Percentiles rank a stretch among this genome's conserved stretches.
These are phyloP conservation scores for Limonomyces culmigenus DNA, from an alignment of 1,284 basidiomycete genomes.

Conservation along the genomic window DNA sequence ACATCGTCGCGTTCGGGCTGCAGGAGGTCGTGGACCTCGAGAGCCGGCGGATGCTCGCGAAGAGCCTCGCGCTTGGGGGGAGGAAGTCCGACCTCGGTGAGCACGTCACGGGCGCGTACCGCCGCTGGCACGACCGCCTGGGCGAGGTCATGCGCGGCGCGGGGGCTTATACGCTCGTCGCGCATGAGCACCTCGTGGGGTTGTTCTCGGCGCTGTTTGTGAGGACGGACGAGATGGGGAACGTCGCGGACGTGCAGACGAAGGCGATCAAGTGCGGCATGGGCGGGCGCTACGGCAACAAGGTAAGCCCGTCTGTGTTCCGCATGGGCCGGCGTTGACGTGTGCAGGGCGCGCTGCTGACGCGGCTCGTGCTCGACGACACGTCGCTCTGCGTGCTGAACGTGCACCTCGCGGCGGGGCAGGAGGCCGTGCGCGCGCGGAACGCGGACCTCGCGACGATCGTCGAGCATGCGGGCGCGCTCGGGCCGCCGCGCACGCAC, in stretches of 20 bases:
- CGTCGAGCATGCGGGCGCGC: slow-evolving; percentile 64
- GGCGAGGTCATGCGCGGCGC: slow-evolving; percentile 53
- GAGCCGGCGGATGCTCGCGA: slow-evolving; percentile 79
- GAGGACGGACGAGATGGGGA: slow-evolving; percentile 38
- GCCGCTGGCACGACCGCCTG: slow-evolving; percentile 78
- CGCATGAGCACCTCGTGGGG: slow-evolving; percentile 83
- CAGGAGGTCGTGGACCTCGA: slow-evolving; percentile 95
- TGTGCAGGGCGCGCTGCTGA: slow-evolving; percentile 72
- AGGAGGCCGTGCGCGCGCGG: slow-evolving; percentile 64
- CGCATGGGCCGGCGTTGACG: not conserved
- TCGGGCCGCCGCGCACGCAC: slow-evolving; percentile 31
- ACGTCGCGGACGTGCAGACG: slow-evolving; percentile 57
- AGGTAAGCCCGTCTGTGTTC: slow-evolving; percentile 29
- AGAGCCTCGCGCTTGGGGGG: slow-evolving; percentile 66
- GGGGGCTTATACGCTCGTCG: slow-evolving; percentile 59
- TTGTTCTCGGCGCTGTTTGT: slow-evolving; percentile 83
- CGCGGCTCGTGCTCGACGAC: slow-evolving; percentile 83
- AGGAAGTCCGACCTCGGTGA: slow-evolving; percentile 53
- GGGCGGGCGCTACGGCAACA: slow-evolving; percentile 89
- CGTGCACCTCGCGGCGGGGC: slow-evolving; percentile 91
- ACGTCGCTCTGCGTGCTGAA: slow-evolving; percentile 91
- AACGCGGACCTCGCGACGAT: slow-evolving; percentile 80
- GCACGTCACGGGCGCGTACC: slow-evolving; percentile 73
- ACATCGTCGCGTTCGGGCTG: slow-evolving; percentile 87
- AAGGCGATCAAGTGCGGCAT: slow-evolving; percentile 83